A percentile compares a stretch with the other conserved stretches of the same genome.
phyloP scores from a whole-genome alignment of 2,329 filamentous ascomycete genomes.

The Claviceps cyperi region DNA sequence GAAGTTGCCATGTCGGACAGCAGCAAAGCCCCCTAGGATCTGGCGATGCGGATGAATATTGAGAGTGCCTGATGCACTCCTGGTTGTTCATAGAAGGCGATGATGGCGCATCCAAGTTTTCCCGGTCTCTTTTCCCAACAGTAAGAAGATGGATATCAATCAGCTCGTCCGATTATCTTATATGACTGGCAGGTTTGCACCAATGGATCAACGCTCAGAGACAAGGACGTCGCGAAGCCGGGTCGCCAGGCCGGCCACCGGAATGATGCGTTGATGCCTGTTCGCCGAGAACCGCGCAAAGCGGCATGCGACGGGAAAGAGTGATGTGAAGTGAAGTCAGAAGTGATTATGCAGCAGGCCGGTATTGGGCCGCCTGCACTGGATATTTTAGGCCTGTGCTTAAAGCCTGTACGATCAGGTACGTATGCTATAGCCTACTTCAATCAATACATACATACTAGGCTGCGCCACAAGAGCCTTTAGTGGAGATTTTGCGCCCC shows the following conservation, averaged over 20 bases:
- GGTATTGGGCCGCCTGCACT: background rate
- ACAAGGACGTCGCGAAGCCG: background rate
- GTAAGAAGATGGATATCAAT: background rate
- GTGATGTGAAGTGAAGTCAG: background rate
- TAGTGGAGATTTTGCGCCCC: no score
- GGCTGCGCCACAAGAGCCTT: background rate
- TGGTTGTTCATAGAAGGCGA: conserved; percentile 5
- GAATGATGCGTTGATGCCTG: background rate
- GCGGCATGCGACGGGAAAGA: background rate
- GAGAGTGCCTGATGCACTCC: background rate
- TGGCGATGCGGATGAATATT: background rate
- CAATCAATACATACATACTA: no score
- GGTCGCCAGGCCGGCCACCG: conserved; percentile 1
- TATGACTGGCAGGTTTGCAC: background rate
- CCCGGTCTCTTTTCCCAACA: background rate
- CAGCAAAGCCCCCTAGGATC: background rate
- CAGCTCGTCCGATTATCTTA: background rate
- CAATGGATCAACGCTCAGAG: background rate
- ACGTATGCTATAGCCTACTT: no score
- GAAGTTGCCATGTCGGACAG: conserved; percentile 12
- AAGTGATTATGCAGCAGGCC: background rate
- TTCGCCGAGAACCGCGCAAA: background rate
- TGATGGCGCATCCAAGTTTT: background rate
- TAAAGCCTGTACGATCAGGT: no score
- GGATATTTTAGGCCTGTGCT: no score